Base-by-base conservation (phyloP, 192 early-diverging fungal species). In the Podila clonocystis region DNA sequence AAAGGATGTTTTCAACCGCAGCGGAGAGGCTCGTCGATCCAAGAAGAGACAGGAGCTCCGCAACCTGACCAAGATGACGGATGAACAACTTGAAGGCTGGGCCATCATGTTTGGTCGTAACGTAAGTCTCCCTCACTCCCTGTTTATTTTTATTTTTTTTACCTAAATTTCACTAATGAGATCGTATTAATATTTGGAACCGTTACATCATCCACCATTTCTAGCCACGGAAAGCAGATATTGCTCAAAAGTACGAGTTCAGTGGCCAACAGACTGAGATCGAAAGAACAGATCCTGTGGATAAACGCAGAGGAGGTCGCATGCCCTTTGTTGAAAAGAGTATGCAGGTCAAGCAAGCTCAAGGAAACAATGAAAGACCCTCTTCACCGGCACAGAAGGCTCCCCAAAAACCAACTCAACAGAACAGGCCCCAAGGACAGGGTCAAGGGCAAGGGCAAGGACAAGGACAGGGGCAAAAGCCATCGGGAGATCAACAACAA, bases 1-100 rank as follows among this genome's bases (percentile, higher is more conserved):
- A 58, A 90, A 89, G 55, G 82, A 86, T 0, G 77, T 93, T 9
- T 93, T 97, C 67, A 91, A 92, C 41, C 86, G 91, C 24, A 87
- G 78, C 30, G 70, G 74, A 26, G 84, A 83, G 28, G 72, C 86
- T 29, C 87, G 96, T 58, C 93, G 92, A 59, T 86, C 89, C 6
- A 72, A 86, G 13, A 83, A 86, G 55, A 82, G 97, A 48, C 85
- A 73, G 34, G 68, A 83, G 17, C 82, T 98, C 24, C 85, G 89
- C 22, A 82, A 87, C 34, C 74, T 87, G 67, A 95, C 95, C 4
- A 87, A 90, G 26, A 89, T 95, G 88, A 92, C 90, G 8, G 93
- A 97, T 68, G 95, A 98, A 78, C 96, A 97, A 83, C 83, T 98
- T 7, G 95, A 97, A 72, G 97, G 97, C 36, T 98, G 97, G 97